phyloP scores from a whole-genome alignment of 2,329 filamentous ascomycete species.

The Colletotrichum australisinense region DNA sequence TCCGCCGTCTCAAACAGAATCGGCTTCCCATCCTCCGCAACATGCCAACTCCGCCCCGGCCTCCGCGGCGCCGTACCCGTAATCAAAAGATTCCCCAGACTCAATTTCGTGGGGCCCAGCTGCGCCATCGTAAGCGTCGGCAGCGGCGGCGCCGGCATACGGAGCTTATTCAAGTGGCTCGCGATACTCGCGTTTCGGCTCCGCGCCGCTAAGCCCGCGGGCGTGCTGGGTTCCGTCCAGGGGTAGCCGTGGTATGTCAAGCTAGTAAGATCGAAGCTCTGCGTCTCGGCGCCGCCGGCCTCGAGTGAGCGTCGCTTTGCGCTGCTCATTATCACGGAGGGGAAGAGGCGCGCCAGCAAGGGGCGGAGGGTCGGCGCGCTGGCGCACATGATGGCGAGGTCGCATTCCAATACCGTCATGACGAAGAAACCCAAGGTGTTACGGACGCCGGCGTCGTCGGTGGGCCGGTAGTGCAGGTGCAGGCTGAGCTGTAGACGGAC shows the following conservation, averaged over 20 bases:
- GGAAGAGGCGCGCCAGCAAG: constrained; percentile 43
- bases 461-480: constrained; percentile 40
- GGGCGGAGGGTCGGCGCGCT: constrained; percentile 47
- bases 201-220: constrained; percentile 1
- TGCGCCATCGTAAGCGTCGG: constrained; percentile 35
- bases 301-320: constrained; percentile 29
- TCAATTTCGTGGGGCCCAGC: constrained; percentile 43
- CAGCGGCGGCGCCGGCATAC: constrained; percentile 33
- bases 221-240: constrained; percentile 40
- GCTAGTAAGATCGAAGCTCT: constrained; percentile 43
- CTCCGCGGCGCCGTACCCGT: constrained; percentile 39
- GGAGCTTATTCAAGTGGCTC: constrained; percentile 28
- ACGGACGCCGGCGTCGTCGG: constrained; percentile 32
- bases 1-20: constrained; percentile 22
- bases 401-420: constrained; percentile 50
- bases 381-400: constrained; percentile 49
- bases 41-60: constrained; percentile 28
- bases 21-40: constrained; percentile 24
- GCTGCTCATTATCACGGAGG: constrained; percentile 37
- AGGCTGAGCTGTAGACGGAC: constrained; percentile 46
- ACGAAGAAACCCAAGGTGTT: constrained; percentile 48
- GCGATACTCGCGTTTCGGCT: constrained; percentile 39
- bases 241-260: constrained; percentile 47
- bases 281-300: neutral
- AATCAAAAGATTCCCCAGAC: constrained; percentile 42